phyloP scores from a whole-genome alignment of 805 yeast species.

The Pachysolen tannophilus region DNA sequence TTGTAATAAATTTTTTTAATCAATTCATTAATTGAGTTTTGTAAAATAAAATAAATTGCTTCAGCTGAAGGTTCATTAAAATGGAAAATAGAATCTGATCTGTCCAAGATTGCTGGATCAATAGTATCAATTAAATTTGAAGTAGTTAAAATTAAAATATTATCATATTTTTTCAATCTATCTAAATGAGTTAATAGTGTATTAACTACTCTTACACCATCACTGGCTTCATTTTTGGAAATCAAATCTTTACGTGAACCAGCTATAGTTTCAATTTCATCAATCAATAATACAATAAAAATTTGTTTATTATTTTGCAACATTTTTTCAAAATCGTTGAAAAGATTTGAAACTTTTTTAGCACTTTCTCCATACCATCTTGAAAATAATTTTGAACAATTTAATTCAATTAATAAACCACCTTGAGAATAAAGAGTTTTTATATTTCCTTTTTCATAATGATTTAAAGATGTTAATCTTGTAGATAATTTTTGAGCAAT shows the following conservation, averaged over 20 bases:
- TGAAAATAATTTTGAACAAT: slow-evolving; percentile 31
- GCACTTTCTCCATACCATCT: slow-evolving; percentile 39
- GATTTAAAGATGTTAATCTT: slow-evolving; percentile 6
- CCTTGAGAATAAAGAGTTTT: slow-evolving; percentile 5
- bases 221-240: slow-evolving; percentile 30
- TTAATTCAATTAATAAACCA: slow-evolving; percentile 27
- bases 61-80: neutral
- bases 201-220: slow-evolving; percentile 30
- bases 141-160: slow-evolving; percentile 29
- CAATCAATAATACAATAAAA: slow-evolving; percentile 29
- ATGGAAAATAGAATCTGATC: slow-evolving; percentile 21
- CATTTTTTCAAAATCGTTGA: slow-evolving; percentile 22
- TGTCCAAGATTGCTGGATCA: slow-evolving; percentile 33
- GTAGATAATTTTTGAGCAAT: slow-evolving; percentile 32
- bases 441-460: neutral
- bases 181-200: slow-evolving; percentile 32
- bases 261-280: slow-evolving; percentile 35
- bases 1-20: too few species aligned
- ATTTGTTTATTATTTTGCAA: slow-evolving; percentile 12
- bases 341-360: slow-evolving; percentile 25
- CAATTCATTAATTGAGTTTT: neutral
- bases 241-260: slow-evolving; percentile 24
- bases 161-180: slow-evolving; percentile 20
- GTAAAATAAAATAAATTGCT: neutral
- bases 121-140: slow-evolving; percentile 28